A percentile compares a stretch with the other conserved stretches of the same genome.
Conservation (phyloP, 169 alveolate species). For the Plasmodium reichenowi region DNA sequence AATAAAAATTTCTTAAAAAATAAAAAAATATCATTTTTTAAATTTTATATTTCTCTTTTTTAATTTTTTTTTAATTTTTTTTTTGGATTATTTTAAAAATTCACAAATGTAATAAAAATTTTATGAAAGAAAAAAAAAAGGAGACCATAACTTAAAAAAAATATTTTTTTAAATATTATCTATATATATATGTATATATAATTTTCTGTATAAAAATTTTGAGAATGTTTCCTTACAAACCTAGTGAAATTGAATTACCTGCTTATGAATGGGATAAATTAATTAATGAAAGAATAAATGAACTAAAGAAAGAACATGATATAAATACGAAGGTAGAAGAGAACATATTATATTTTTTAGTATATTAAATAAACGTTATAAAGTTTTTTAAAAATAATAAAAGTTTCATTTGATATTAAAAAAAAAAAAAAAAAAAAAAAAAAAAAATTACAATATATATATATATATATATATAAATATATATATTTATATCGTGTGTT, state of each 20-base stretch:
- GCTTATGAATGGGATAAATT: conserved; percentile 70
- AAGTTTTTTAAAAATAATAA: too few species aligned
- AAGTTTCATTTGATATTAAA: too few species aligned
- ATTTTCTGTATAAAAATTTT: conserved; percentile 11
- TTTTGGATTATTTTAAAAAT: neutral
- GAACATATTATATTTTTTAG: too few species aligned
- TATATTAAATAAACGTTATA: too few species aligned
- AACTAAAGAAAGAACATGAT: conserved; percentile 33
- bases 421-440: too few species aligned
- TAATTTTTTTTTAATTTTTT: too few species aligned
- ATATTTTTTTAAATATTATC: neutral
- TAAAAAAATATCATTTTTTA: neutral
- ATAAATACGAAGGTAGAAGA: conserved; percentile 34
- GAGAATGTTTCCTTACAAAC: conserved; percentile 73
- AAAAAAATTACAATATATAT: too few species aligned
- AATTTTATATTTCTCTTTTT: neutral
- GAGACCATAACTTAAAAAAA: neutral
- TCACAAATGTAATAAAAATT: neutral
- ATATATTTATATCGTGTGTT: too few species aligned
- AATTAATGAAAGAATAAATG: conserved; percentile 51
- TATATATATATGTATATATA: conserved; percentile 21
- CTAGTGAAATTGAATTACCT: conserved; percentile 65
- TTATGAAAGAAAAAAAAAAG: neutral
- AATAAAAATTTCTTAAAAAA: neutral
- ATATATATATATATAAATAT: too few species aligned